A percentile compares a stretch with the other conserved stretches of the same genome.
These are phyloP conservation scores for Calonectria hawksworthii DNA, from an alignment of 2,329 filamentous ascomycete species.

Conservation along the genomic window DNA sequence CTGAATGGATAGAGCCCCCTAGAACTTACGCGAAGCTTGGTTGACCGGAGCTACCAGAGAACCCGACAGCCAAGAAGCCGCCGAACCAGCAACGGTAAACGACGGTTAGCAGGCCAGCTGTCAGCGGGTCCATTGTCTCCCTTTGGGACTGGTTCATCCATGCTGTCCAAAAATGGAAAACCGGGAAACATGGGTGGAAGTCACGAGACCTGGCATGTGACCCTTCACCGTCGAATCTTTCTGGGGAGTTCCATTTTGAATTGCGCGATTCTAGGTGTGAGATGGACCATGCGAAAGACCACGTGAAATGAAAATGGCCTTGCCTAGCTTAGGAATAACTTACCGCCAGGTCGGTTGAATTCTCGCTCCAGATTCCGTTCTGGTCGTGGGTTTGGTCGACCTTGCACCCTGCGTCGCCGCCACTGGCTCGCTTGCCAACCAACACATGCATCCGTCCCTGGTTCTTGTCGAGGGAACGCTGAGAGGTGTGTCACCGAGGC, in stretches of 20 bases:
- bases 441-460: neutral
- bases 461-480: neutral
- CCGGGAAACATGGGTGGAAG: conserved; percentile 2
- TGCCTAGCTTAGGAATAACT: neutral
- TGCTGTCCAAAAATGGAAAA: conserved; percentile 9
- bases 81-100: conserved; percentile 9
- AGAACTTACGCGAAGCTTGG: conserved; percentile 49
- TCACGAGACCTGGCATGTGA: conserved; percentile 44
- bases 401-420: neutral
- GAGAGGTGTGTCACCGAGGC: conserved; percentile 3
- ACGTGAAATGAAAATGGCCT: neutral
- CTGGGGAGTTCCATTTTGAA: neutral
- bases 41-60: conserved; percentile 32
- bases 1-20: conserved; percentile 38
- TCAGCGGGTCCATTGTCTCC: conserved; percentile 15
- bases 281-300: neutral
- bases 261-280: neutral
- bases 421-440: conserved; percentile 17
- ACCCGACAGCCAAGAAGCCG: neutral
- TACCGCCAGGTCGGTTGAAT: neutral
- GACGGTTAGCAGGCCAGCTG: conserved; percentile 10
- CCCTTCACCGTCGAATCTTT: neutral
- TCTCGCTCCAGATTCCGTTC: neutral
- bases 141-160: neutral
- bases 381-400: neutral